Percentiles rank a stretch among this genome's conserved stretches.
phyloP scores from a whole-genome alignment of 805 yeast genomes.

The Candida koratica region DNA sequence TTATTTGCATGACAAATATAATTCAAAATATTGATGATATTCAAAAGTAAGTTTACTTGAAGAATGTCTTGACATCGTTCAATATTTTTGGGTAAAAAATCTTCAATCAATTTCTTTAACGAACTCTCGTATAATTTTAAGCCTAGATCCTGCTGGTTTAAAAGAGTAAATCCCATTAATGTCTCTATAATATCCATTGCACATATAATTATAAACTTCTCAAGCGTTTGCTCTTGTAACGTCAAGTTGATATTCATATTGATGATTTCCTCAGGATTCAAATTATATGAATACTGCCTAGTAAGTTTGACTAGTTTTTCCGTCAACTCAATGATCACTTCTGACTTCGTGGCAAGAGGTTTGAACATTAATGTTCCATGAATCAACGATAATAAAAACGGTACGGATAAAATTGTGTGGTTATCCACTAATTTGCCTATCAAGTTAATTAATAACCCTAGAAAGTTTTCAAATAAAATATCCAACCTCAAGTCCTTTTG shows the following conservation, averaged over 20 bases:
- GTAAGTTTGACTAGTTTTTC: slow-evolving; percentile 17
- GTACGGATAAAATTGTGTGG: slow-evolving; percentile 37
- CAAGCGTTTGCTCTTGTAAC: slow-evolving; percentile 25
- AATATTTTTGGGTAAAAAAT: slow-evolving; percentile 48
- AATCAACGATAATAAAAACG: slow-evolving; percentile 57
- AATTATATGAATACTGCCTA: slow-evolving; percentile 13
- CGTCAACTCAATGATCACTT: slow-evolving; percentile 23
- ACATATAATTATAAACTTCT: slow-evolving; percentile 47
- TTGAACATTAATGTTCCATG: slow-evolving; percentile 55
- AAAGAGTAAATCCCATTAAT: slow-evolving; percentile 20
- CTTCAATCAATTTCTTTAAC: slow-evolving; percentile 24
- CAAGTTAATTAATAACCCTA: slow-evolving; percentile 19
- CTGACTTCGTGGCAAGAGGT: slow-evolving; percentile 53
- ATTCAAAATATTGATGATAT: slow-evolving; percentile 50
- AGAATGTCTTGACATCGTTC: slow-evolving; percentile 33
- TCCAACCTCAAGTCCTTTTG: slow-evolving; percentile 49
- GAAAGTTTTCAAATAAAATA: slow-evolving; percentile 41
- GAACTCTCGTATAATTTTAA: slow-evolving; percentile 7
- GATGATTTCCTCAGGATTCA: slow-evolving; percentile 20
- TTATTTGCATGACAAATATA: slow-evolving; percentile 33
- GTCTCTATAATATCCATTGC: slow-evolving; percentile 56
- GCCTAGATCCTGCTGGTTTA: slow-evolving; percentile 1
- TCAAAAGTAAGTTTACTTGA: slow-evolving; percentile 49
- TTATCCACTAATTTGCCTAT: slow-evolving; percentile 26
- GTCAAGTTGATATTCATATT: slow-evolving; percentile 14